Base-by-base conservation (phyloP, 2,329 filamentous ascomycete species). In the Colletotrichum spinosum region DNA sequence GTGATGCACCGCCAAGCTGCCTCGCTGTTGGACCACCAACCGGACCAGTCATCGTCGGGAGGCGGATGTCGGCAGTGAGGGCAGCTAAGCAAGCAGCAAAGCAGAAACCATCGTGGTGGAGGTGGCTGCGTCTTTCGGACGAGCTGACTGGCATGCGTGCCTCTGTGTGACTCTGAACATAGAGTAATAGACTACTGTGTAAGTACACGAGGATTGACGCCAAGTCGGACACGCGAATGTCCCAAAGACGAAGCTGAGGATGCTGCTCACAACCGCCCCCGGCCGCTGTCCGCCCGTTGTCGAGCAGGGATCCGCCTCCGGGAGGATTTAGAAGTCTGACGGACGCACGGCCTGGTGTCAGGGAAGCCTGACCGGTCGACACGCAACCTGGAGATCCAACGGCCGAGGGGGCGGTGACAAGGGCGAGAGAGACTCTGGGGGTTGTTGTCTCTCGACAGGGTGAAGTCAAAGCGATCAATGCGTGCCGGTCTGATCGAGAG, bases 291-390 rank as follows among this genome's bases (percentile, higher is more conserved):
- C 68, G 13, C 15, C 67, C 13, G 25, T n/a, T 15, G 2, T 15
- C 39, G 38, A 6, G 25, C 49, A 54, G 38, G 54, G 49, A 50
- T 53, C 3, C 17, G 34, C 37, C n/a, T 37, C 51, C 50, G 55
- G 62, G 41, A 56, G 52, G 52, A 44, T 50, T 60, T 65, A 60
- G 35, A 54, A 45, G 44, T 60, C 56, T 56, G 52, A 68, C 65
- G 44, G 17, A 41, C 51, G 50, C 50, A 48, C 52, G 45, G 58
- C 46, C 25, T 42, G 34, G 13, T 7, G 12, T 8, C n/a, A 15
- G 4, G 38, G 11, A 17, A 39, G 25, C 25, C 45, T 17, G 15
- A 49, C 25, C 25, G 37, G n/a, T 34, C n/a, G 15, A 50, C 37
- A 50, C 49, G 55, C 37, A 15, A 7, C 45, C 25, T 37, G 37